phyloP scores from a whole-genome alignment of 352 stramenopile genomes.

The Pythium phragmiticola region DNA sequence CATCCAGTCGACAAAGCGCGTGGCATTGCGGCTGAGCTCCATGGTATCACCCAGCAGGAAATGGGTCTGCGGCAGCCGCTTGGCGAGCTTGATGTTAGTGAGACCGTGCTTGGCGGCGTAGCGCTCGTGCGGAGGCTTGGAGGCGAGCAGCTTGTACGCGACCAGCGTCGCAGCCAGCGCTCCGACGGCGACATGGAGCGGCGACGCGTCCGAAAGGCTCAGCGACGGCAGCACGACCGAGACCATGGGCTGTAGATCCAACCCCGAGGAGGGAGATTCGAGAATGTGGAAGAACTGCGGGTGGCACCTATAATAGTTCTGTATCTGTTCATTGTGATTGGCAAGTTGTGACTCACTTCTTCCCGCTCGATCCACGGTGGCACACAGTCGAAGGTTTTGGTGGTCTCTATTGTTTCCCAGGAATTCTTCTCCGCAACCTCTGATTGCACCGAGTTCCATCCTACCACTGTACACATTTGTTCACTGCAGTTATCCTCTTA shows the following conservation, averaged over 20 bases:
- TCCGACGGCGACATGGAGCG: conserved; percentile 2
- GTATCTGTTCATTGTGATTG: too few relatives aligned
- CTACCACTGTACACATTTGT: too few relatives aligned
- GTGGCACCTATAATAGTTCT: too few relatives aligned
- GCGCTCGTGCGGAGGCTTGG: conserved; percentile 2
- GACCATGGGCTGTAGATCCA: conserved; percentile 3
- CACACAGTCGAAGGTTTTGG: too few relatives aligned
- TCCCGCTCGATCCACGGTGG: too few relatives aligned
- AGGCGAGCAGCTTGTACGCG: conserved; percentile 21
- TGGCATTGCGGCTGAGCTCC: conserved; percentile 12
- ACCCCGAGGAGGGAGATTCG: too few relatives aligned
- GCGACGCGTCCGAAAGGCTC: neutral
- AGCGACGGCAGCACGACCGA: neutral
- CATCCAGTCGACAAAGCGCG: conserved; percentile 23
- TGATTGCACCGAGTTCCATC: too few relatives aligned
- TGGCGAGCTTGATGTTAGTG: neutral
- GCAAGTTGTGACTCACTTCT: too few relatives aligned
- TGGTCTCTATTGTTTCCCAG: too few relatives aligned
- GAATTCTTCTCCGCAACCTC: too few relatives aligned
- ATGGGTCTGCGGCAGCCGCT: conserved; percentile 2
- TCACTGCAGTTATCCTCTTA: too few relatives aligned
- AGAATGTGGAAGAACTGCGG: too few relatives aligned
- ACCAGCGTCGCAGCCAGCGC: conserved; percentile 3
- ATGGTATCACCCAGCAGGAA: conserved; percentile 3
- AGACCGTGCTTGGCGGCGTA: conserved; percentile 11